Evolutionary conservation across 176 grass and related monocot species (phyloP), one percentile per base, ranked within the genome.

Genomic region (Oryza glaberrima): DNA sequence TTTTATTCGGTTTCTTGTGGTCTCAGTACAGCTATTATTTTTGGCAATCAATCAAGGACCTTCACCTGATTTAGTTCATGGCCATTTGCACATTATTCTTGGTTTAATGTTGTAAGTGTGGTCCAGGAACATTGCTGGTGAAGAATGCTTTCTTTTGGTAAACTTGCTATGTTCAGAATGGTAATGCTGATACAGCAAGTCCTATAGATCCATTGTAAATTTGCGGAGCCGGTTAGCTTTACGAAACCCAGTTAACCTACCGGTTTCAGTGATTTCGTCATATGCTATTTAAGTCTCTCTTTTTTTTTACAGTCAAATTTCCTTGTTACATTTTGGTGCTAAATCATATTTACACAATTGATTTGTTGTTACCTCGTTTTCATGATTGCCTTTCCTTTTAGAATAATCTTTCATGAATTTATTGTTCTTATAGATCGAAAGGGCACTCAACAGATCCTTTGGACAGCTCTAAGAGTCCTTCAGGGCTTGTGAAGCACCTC

Each of bases 401-500:
- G 23, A 83, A 75, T 54, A 44, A 30, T 5, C 12, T 70, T 23
- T 67, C 58, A 60, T 76, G 72, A 67, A 41, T 68, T 38, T 84
- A 25, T 11, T 25, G 25, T 69, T 40, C 75, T 73, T 60, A 26
- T 85, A 98, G 96, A 78, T 89, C 88, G 38, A 98, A 95, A 83
- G 86, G 79, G 34, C 89, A 92, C 40, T 76, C 86, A 9, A 81
- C 60, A 68, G 93, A 92, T 88, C 40, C 75, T 35, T 82, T 87
- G 70, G 84, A 90, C 14, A 82, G 76, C n/a, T 83, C 87, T 28
- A 82, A 86, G 48, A 95, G 87, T 76, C 82, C 82, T n/a, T 54
- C 69, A 41, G 64, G 79, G 7, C 85, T 80, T 47, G n/a, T 70
- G 1, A 86, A 90, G 69, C 90, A 87, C 19, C 65, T 52, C 40